Evolutionary conservation across 192 early-diverging fungal species (phyloP).

Genomic region (Linnemannia exigua): DNA sequence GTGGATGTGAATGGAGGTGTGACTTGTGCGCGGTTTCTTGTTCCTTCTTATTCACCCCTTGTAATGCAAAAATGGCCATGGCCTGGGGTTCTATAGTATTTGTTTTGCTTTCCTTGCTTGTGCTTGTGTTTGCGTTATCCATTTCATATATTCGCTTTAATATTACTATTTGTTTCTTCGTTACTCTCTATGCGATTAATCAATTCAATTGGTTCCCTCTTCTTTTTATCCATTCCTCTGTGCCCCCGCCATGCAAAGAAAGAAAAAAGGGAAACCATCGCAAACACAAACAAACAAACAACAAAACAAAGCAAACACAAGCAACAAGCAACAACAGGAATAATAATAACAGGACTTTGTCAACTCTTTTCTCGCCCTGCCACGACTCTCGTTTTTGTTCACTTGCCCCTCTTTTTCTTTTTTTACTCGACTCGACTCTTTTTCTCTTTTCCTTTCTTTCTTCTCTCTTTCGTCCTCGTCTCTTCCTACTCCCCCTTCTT

Average conservation of each 20-base stretch:
- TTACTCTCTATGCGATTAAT: too few relatives aligned
- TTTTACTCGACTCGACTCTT: conserved; percentile 8
- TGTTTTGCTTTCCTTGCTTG: neutral
- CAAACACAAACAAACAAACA: neutral
- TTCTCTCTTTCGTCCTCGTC: neutral
- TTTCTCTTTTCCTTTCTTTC: conserved; percentile 11
- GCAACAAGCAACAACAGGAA: neutral
- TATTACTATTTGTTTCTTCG: neutral
- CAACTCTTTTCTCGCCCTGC: conserved; percentile 1
- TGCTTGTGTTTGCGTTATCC: neutral
- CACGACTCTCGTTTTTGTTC: neutral
- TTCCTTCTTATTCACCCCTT: neutral
- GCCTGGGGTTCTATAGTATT: neutral
- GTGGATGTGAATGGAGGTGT: too few relatives aligned
- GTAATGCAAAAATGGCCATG: neutral
- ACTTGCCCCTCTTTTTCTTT: neutral
- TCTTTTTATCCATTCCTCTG: conserved; percentile 2
- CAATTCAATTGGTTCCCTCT: neutral
- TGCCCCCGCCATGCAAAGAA: conserved; percentile 3
- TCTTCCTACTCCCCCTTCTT: conserved; percentile 1
- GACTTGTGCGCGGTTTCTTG: neutral
- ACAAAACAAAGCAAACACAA: neutral
- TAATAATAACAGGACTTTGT: neutral
- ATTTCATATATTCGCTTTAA: neutral
- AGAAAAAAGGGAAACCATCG: conserved; percentile 4